Base-by-base conservation (phyloP, 768 basidiomycete species). In the Dacryopinax spathularia region DNA sequence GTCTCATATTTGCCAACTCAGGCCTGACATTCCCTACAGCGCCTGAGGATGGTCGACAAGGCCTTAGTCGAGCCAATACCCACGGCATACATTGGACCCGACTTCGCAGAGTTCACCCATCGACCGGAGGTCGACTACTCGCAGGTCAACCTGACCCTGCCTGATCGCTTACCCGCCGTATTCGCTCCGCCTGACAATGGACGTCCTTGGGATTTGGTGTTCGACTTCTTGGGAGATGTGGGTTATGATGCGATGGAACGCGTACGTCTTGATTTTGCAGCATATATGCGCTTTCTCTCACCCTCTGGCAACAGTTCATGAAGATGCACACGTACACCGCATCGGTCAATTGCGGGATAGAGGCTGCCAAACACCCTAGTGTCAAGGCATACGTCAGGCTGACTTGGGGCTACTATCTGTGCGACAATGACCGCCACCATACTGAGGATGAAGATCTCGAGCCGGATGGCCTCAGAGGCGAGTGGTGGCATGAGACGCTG, bases 401-500 rank as follows among this genome's bases (percentile, higher is more conserved):
- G 18, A 85, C 86, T 63, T 84, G 84, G 27, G 87, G 89, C 29
- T 89, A 85, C 72, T 91, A 91, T 71, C 69, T 84, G 84, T 22
- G 77, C 82, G 7, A 60, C 65, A 9, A 82, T 81, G 65, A 90
- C 88, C 72, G 80, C 80, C 66, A 77, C 18, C 80, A 84, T 65
- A 77, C 82, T 62, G 91, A 91, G 76, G 86, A 84, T 71, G 85
- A 88, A 48, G 84, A 86, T 63, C 74, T 84, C 15, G 87, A 87
- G 70, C 89, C 91, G 12, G 74, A 77, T 20, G 85, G 84, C 44
- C 80, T 83, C 5, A 74, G 84, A 65, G 90, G 91, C 18, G 82
- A 77, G 18, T 93, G 91, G 91, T 92, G 89, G 88, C 91, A 93
- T 68, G 91, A 92, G 76, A 83, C 87, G 1, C 76, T 88, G 27